phyloP scores from a whole-genome alignment of 148 eudicot genomes.

The Pouteria glomerata region DNA sequence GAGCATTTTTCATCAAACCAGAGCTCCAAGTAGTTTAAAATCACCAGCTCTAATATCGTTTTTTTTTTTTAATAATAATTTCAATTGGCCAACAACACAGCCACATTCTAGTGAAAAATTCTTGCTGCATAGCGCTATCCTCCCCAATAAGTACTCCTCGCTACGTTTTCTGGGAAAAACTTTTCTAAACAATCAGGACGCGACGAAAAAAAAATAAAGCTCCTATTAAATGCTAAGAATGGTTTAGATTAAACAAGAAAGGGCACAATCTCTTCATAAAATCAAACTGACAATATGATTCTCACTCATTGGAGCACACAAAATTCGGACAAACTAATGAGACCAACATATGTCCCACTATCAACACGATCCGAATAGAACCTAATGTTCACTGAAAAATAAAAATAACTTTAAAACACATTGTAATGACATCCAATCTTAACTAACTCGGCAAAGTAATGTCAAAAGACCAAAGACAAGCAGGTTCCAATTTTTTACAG shows the following conservation, averaged over 20 bases:
- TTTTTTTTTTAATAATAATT: too few species aligned
- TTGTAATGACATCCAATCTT: neutral
- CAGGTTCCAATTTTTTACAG: neutral
- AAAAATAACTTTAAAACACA: neutral
- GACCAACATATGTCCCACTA: neutral
- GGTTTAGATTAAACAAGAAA: neutral
- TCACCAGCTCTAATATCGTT: too few species aligned
- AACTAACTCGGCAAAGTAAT: slow-evolving; percentile 1
- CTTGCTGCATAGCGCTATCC: too few species aligned
- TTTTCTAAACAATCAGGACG: neutral
- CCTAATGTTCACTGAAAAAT: neutral
- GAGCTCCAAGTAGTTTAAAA: too few species aligned
- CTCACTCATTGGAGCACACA: slow-evolving; percentile 8
- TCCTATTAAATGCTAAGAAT: neutral
- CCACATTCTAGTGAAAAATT: too few species aligned
- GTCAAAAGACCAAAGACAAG: neutral
- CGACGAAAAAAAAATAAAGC: neutral
- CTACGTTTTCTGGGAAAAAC: neutral
- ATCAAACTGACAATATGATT: neutral
- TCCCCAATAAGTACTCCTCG: too few species aligned
- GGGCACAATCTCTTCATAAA: neutral
- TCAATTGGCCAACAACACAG: too few species aligned
- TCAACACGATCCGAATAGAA: neutral
- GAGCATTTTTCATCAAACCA: too few species aligned
- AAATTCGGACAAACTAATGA: neutral